phyloP scores from a whole-genome alignment of 2,329 filamentous ascomycete genomes.

The Ceratocystis alfenasii region DNA sequence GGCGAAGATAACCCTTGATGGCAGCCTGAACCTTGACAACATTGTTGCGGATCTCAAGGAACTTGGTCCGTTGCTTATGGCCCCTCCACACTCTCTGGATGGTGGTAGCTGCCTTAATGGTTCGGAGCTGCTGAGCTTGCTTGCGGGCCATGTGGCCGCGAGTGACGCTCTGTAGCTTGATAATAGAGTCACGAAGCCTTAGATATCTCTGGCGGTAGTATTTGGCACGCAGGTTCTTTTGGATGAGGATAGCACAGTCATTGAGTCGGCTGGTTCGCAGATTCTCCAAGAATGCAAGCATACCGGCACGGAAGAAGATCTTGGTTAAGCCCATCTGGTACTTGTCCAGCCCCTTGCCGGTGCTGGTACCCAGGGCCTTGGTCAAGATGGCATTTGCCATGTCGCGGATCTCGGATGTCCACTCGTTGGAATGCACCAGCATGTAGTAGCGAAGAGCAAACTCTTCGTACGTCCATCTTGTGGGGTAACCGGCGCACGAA shows the following conservation, averaged over 20 bases:
- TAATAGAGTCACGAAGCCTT: constrained; percentile 68
- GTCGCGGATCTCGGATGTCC: constrained; percentile 85
- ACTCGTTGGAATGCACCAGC: constrained; percentile 77
- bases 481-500: constrained; percentile 92
- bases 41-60: constrained; percentile 65
- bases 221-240: constrained; percentile 93
- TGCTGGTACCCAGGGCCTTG: constrained; percentile 72
- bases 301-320: constrained; percentile 98
- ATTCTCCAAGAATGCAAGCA: constrained; percentile 96
- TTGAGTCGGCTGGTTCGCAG: constrained; percentile 81
- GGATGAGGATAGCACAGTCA: constrained; percentile 91
- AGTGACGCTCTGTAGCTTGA: constrained; percentile 65
- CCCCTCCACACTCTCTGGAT: constrained; percentile 95
- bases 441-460: constrained; percentile 98
- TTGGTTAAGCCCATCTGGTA: constrained; percentile 97
- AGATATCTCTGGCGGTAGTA: constrained; percentile 90
- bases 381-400: constrained; percentile 90
- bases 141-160: constrained; percentile 69
- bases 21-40: constrained; percentile 79
- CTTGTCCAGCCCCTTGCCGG: constrained; percentile 68
- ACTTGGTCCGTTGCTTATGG: constrained; percentile 74
- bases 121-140: constrained; percentile 67
- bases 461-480: constrained; percentile 96
- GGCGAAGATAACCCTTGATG: constrained; percentile 82
- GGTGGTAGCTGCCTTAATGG: constrained; percentile 74